Base-by-base conservation (phyloP, 2,329 filamentous ascomycete genomes). In the Dactylonectria macrodidyma region DNA sequence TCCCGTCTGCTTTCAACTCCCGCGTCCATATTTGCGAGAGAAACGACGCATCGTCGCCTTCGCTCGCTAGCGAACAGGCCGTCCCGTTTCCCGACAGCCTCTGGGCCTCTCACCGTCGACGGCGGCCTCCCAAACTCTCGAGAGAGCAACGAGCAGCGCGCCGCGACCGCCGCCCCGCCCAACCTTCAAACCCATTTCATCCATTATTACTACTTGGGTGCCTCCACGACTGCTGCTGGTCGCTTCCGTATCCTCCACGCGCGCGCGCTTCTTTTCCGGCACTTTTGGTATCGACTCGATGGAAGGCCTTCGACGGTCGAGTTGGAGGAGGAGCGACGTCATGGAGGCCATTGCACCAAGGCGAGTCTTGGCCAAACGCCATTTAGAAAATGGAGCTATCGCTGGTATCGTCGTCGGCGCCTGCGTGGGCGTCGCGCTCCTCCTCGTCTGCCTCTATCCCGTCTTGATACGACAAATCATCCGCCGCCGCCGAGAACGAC, bases 371-470 rank as follows among this genome's bases (percentile, higher is more conserved):
- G 62, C 67, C 36, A 79, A 74, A 67, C 78, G 80, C 52, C 67
- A 75, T 38, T 65, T 82, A 60, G 72, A 73, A 59, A 71, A 80
- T 69, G 81, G 81, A 47, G 78, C 77, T 55, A 77, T 83, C 56
- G 82, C 81, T 2, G 82, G 82, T 41, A 74, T 81, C 59, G 77
- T 79, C 30, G 73, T 84, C 50, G 82, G 82, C 36, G 72, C 78
- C 58, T 60, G 81, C 47, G 66, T 82, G 51, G 81, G 74, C 48
- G 69, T 77, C 51, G 74, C 70, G 14, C 76, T 83, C 12, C 64
- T 82, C 55, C 69, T 76, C 58, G 69, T 83, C 41, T 84, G 82
- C 59, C 77, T 82, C 46, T 84, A 83, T 60, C 82, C 82, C 14
- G 75, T 84, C 61, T 67, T 83, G 44, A 72, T 83, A 54, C 71